Conservation (phyloP, 768 basidiomycete genomes). For the Psilocybe azurescens region DNA sequence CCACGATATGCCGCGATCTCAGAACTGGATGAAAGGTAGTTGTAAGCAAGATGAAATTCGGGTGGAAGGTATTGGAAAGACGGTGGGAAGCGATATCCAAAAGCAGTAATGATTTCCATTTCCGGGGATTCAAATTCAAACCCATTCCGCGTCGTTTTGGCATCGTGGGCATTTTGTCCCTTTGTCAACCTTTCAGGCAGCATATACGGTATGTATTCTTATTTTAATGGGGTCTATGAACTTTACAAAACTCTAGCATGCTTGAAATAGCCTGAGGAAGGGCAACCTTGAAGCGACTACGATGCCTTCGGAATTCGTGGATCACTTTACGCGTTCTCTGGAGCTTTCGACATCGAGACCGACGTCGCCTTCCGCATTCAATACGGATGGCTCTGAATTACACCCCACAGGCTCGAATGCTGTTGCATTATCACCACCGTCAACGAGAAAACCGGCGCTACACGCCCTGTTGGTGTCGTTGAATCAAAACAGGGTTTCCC, state of each 20-base stretch:
- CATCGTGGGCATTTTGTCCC: no score
- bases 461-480: conserved; percentile 44
- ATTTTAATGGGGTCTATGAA: no score
- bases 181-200: no score
- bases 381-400: background rate
- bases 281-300: background rate
- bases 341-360: conserved; percentile 30
- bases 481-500: conserved; percentile 26
- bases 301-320: conserved; percentile 46
- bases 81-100: background rate
- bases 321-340: conserved; percentile 41
- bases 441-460: conserved; percentile 36
- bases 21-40: no score
- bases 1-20: no score
- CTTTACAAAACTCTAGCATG: no score
- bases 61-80: no score
- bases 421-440: background rate
- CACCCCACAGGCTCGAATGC: background rate
- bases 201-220: no score
- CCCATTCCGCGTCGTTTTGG: no score
- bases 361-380: conserved; percentile 8
- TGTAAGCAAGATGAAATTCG: no score
- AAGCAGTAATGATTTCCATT: background rate
- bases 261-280: no score
- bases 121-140: background rate